Evolutionary conservation across 306 rosid species (phyloP).

Genomic region (Castanea crenata): DNA sequence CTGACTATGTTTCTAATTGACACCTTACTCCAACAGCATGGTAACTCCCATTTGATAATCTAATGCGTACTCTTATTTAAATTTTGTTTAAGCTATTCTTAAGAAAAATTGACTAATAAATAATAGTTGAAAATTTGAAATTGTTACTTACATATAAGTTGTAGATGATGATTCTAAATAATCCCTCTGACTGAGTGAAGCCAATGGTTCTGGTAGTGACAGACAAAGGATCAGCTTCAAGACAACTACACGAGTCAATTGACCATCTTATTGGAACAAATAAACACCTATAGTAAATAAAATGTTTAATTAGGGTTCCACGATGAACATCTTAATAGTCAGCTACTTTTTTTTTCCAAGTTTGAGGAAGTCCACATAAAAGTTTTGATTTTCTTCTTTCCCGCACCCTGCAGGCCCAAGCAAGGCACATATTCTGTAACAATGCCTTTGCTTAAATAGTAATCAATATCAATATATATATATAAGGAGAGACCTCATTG

Average conservation of each 20-base stretch:
- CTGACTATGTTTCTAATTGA: too few species aligned
- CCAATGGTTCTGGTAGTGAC: constrained; percentile 13
- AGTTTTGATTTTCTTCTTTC: neutral
- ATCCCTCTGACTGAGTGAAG: constrained; percentile 16
- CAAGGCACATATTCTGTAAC: neutral
- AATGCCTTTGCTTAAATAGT: too few species aligned
- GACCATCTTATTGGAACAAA: constrained; percentile 42
- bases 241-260: neutral
- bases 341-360: neutral
- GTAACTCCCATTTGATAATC: too few species aligned
- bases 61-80: neutral
- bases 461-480: too few species aligned
- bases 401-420: neutral
- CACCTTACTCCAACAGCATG: neutral
- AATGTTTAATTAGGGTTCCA: neutral
- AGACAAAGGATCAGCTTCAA: neutral
- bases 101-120: neutral
- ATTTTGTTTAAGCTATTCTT: neutral
- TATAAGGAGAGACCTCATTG: too few species aligned
- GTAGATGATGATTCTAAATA: neutral
- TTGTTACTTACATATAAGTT: constrained; percentile 13
- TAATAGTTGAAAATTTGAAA: neutral
- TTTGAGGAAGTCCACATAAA: too few species aligned
- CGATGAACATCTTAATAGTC: neutral
- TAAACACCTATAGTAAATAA: constrained; percentile 9